These are phyloP conservation scores for Starmerella khaoyaiensis DNA, from an alignment of 805 yeast species.

Conservation along the genomic window DNA sequence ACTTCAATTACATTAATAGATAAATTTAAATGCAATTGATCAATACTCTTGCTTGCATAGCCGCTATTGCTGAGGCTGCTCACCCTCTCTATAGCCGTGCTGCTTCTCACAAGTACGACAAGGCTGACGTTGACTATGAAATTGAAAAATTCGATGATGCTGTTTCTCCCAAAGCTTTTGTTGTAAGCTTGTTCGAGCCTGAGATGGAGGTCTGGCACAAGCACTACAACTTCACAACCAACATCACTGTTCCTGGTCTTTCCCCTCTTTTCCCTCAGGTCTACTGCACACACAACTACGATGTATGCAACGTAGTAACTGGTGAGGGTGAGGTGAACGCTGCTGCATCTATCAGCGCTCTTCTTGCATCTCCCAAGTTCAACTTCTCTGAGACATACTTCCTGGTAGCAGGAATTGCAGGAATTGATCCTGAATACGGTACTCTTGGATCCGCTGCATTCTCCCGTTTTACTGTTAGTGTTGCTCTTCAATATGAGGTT, in stretches of 20 bases:
- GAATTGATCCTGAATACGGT: conserved; percentile 44
- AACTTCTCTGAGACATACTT: conserved; percentile 50
- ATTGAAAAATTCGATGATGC: conserved; percentile 13
- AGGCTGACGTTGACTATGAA: conserved; percentile 7
- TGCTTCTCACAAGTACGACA: background rate
- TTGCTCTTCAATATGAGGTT: conserved; percentile 45
- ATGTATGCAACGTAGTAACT: conserved; percentile 49
- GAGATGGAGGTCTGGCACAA: conserved; percentile 45
- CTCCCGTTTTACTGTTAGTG: conserved; percentile 49
- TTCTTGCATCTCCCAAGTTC: conserved; percentile 41
- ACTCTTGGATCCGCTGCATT: conserved; percentile 50
- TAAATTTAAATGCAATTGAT: background rate
- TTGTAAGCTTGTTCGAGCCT: conserved; percentile 42
- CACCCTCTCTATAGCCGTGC: conserved; percentile 1
- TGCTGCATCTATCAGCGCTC: conserved; percentile 44
- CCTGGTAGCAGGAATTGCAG: conserved; percentile 54
- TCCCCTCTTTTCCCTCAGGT: conserved; percentile 47
- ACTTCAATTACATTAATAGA: background rate
- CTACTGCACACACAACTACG: conserved; percentile 41
- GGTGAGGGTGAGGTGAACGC: conserved; percentile 63
- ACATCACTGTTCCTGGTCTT: conserved; percentile 52
- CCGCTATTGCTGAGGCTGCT: background rate
- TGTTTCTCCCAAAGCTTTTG: conserved; percentile 38
- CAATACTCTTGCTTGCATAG: conserved; percentile 2
- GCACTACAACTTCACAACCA: conserved; percentile 37